Base-by-base conservation (phyloP, 2,329 filamentous ascomycete genomes). In the Hymenoscyphus fraxineus region DNA sequence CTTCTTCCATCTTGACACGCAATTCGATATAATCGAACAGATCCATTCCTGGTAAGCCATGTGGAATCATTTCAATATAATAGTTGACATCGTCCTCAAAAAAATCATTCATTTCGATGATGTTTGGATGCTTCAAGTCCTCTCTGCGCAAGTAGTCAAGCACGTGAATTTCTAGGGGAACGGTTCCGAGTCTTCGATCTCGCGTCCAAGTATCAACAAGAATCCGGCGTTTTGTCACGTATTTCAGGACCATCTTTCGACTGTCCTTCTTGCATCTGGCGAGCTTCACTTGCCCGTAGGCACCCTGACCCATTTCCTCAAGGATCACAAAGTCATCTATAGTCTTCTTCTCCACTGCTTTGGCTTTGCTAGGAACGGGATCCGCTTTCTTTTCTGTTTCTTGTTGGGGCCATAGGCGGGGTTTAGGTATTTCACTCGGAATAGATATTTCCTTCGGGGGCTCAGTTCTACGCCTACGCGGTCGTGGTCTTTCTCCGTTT, bases 11-110 rank as follows among this genome's bases (percentile, higher is more conserved):
- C 73, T 94, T 97, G 57, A 93, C 88, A 32, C 94, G 89, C 62
- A 99, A 84, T 77, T 99, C 95, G 70, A 99, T 99, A 77, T 99
- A 99, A 78, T 99, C 95, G 74, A 99, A 99, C 1, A 99, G 83
- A 76, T 99, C 95, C 93, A 99, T 98, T 13, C 95, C 95, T 0
- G 95, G 95, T 44, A 97, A 82, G 1, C 95, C 95, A 73, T 98
- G 95, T 0, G 95, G 95, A 15, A 91, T 84, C 92, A 98, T 99
- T 77, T 98, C 95, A 71, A 99, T 99, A 77, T 99, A 99, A 79
- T 99, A 99, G 75, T 99, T 98, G 72, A 88, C 82, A 68, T 92
- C 88, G 70, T 96, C 92, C 76, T 90, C 88, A 70, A 90, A 90
- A 74, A 90, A 90, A 67, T 87, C 86, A 65, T 87, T 83, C 87